Conservation (phyloP, 805 yeast species). For the Hanseniaspora clermontiae region DNA sequence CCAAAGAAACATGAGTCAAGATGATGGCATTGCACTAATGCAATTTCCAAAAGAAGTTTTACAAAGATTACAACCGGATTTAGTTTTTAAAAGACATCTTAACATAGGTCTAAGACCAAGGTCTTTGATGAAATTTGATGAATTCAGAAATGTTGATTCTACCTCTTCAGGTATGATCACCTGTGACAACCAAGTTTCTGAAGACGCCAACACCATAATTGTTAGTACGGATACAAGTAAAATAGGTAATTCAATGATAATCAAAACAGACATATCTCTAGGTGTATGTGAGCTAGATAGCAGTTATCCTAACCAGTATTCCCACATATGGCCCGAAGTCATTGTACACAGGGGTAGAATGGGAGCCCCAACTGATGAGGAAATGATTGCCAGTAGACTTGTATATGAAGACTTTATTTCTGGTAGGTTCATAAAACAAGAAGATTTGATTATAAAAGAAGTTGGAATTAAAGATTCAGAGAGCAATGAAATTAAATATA, state of each 20-base stretch:
- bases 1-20: constrained; percentile 12
- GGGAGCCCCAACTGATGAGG: constrained; percentile 80
- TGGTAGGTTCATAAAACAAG: constrained; percentile 39
- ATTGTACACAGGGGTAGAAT: constrained; percentile 61
- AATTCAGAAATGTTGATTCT: constrained; percentile 49
- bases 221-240: constrained; percentile 60
- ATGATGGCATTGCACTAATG: constrained; percentile 32
- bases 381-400: constrained; percentile 58
- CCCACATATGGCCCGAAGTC: constrained; percentile 56
- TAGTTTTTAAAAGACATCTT: constrained; percentile 67
- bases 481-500: constrained; percentile 37
- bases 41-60: constrained; percentile 70
- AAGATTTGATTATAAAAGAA: constrained; percentile 34
- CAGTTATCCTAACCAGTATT: constrained; percentile 21
- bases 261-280: constrained; percentile 58
- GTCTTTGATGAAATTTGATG: constrained; percentile 53
- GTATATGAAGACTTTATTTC: constrained; percentile 48
- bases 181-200: constrained; percentile 6
- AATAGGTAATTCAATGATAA: constrained; percentile 53
- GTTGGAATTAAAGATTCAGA: constrained; percentile 45
- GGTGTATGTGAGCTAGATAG: constrained; percentile 35
- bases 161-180: constrained; percentile 14
- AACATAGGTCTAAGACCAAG: constrained; percentile 61
- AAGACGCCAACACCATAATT: constrained; percentile 24
- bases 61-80: constrained; percentile 74